A percentile compares a stretch with the other conserved stretches of the same genome.
phyloP scores from a whole-genome alignment of 192 early-diverging fungal species.

The Podila epigama region DNA sequence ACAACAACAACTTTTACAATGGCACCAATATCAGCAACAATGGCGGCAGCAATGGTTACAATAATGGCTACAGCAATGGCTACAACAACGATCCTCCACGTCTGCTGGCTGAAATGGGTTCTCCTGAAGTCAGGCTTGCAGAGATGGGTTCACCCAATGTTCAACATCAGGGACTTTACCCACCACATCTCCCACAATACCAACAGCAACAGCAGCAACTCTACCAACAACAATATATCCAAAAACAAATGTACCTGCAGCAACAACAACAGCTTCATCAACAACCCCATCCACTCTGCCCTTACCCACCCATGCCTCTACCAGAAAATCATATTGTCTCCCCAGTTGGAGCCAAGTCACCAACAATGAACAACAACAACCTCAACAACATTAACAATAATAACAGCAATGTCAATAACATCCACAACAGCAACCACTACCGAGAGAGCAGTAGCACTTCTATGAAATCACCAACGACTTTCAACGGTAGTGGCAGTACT shows the following conservation, averaged over 20 bases:
- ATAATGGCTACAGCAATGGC: too few relatives aligned
- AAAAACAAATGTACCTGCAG: background rate
- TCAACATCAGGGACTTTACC: too few relatives aligned
- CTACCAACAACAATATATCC: background rate
- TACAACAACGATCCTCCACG: background rate
- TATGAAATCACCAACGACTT: too few relatives aligned
- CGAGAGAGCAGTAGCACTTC: background rate
- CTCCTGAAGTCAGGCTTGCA: background rate
- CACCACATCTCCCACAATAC: background rate
- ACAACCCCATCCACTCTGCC: background rate
- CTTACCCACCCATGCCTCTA: too few relatives aligned
- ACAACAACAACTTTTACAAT: too few relatives aligned
- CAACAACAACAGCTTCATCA: slow-evolving; percentile 14
- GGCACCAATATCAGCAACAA: too few relatives aligned
- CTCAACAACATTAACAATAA: background rate
- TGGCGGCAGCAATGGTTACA: too few relatives aligned
- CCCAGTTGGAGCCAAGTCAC: too few relatives aligned
- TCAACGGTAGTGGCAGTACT: too few relatives aligned
- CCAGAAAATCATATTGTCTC: too few relatives aligned
- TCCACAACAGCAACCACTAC: background rate
- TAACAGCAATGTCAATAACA: background rate
- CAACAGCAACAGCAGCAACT: background rate
- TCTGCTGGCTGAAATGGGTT: slow-evolving; percentile 4
- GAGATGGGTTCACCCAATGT: background rate
- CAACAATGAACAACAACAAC: slow-evolving; percentile 6